Conservation (phyloP, 2,329 filamentous ascomycete species). For the Pseudogymnoascus sp. region DNA sequence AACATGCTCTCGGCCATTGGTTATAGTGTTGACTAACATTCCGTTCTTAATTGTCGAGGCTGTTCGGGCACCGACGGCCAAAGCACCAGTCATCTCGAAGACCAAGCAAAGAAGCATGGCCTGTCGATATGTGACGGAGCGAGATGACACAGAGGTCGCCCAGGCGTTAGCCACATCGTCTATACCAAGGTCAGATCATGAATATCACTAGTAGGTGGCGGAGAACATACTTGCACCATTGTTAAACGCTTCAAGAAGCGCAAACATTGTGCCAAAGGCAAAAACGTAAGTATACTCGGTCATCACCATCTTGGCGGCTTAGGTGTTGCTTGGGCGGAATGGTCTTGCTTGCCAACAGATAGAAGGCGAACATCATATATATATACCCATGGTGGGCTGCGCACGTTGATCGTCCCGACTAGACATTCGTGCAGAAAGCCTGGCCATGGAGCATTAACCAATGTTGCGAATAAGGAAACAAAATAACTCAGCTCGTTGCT, state of each 20-base stretch:
- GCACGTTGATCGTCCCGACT: background rate
- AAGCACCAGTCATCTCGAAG: constrained; percentile 62
- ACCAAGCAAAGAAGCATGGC: constrained; percentile 60
- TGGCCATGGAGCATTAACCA: background rate
- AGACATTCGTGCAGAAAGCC: background rate
- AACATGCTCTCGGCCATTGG: background rate
- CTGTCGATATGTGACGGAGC: constrained; percentile 64
- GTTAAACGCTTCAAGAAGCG: constrained; percentile 53
- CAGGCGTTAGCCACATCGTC: constrained; percentile 81
- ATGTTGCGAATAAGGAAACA: background rate
- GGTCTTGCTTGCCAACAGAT: background rate
- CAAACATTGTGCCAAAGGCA: constrained; percentile 48
- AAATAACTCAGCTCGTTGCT: background rate
- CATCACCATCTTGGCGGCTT: constrained; percentile 25
- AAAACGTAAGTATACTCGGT: constrained; percentile 50
- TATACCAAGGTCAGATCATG: constrained; percentile 24
- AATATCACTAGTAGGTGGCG: background rate
- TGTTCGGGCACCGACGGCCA: constrained; percentile 61
- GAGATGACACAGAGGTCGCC: constrained; percentile 75
- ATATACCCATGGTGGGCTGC: background rate
- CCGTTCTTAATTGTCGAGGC: constrained; percentile 76
- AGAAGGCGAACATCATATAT: background rate
- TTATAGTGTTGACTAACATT: background rate
- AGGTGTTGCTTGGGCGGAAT: background rate
- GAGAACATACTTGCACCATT: constrained; percentile 38